Evolutionary conservation across 768 basidiomycete species (phyloP), one percentile per base, ranked within the genome.

Genomic region (Pleurotus djamor): DNA sequence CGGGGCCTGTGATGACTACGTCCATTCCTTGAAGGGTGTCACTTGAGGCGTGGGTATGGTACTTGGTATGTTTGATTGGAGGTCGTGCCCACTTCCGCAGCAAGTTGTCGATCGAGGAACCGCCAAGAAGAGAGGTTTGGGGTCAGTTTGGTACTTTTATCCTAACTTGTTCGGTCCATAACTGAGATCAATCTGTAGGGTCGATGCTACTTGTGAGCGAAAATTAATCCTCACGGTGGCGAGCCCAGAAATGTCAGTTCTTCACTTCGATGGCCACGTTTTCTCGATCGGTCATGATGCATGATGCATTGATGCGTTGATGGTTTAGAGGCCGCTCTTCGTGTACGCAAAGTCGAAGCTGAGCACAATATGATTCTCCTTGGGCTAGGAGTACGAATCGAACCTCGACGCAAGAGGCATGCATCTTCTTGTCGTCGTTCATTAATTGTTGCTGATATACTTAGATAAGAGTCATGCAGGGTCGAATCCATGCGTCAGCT

Each of bases 91-190:
- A 56, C n/a, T 16, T 56, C 37, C 41, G 54, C 54, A 56, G 54
- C 54, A 56, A 21, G 14, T 34, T 17, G 14, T 33, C 36, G 54
- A 56, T 56, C 54, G 54, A 56, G 54, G 41, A 56, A 56, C 54
- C 21, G 54, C 21, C 44, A 56, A 32, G 51, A 36, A 28, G 21
- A 3, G 21, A 28, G 51, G 16, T 33, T 14, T 52, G 51, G 51
- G 51, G 51, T 52, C 51, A 36, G 32, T 16, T 36, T 33, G 51
- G 37, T 36, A 28, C 16, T 12, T n/a, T 38, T 52, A 28, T 36
- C 51, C 51, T 52, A 35, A 36, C 37, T 52, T 13, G 51, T 36
- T 38, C 13, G n/a, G 34, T 36, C 21, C 21, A 28, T 28, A 28
- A 28, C 21, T 28, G 21, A 28, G 21, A 28, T 28, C 21, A 28